Evolutionary conservation across 176 grass and related monocot species (phyloP), one percentile per base, ranked within the genome.

Genomic region (Hyparrhenia diplandra): DNA sequence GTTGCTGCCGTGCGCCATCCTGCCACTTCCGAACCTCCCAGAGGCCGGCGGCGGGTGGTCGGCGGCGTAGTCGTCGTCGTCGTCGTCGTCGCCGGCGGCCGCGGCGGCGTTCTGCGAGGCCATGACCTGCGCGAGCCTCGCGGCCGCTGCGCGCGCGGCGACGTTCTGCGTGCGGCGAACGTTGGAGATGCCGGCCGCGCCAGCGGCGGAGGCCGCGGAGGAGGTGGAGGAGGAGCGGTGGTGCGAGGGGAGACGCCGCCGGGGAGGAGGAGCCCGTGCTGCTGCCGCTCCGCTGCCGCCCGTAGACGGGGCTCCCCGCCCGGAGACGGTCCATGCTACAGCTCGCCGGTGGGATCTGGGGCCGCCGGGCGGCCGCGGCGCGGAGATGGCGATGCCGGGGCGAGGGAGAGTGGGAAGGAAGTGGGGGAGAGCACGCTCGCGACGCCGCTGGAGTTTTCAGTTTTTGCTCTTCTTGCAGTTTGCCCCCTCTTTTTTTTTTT

Each of bases 101-200:
- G 81, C 89, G 16, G 88, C 87, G 62, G 89, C 89, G 73, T 83
- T 95, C 87, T 96, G 93, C 5, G 97, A 99, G 25, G 97, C 91
- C 97, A 99, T 99, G 40, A 99, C 96, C 80, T 99, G 97, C 43
- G 93, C 91, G 20, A 99, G 97, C 51, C 97, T 85, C 1, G 97
- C 93, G 28, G 97, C 97, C 42, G 93, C 97, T n/a, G 97, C 97
- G 42, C 91, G 88, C 57, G 97, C 97, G 11, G 93, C 93, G 18
- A 99, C 97, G 86, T 99, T 99, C 93, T 99, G 91, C 36, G 97
- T 91, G 77, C 93, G 86, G 27, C 90, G 88, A 21, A 91, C 84
- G 57, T 90, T 89, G 76, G 93, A 91, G 6, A 96, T 73, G 27
- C 84, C 88, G 28, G 82, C 52, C 3, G 23, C 64, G 49, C 46